Conservation (phyloP, 441 rosid species). For the Aquilaria agallochum region DNA sequence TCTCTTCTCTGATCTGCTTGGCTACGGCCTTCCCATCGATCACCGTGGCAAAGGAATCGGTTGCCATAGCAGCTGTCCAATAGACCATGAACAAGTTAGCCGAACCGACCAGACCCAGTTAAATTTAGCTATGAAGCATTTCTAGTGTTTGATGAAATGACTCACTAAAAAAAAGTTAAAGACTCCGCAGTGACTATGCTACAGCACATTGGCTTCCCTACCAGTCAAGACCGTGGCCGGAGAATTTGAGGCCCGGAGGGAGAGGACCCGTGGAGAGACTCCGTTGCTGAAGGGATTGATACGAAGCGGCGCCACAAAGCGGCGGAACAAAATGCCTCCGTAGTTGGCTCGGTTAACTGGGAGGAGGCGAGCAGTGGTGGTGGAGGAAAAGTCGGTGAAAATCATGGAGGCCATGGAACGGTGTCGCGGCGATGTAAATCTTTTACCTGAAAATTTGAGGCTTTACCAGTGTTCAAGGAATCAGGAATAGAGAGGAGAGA, state of each 20-base stretch:
- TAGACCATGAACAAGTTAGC: not conserved
- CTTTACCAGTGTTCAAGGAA: not conserved
- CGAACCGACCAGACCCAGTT: not conserved
- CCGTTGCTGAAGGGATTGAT: constrained; percentile 5
- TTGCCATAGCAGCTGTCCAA: constrained; percentile 31
- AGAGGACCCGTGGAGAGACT: constrained; percentile 22
- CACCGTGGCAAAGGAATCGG: constrained; percentile 42
- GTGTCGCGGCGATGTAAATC: constrained; percentile 14
- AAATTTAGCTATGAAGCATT: not conserved
- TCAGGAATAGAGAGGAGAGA: not conserved
- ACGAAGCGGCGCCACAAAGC: constrained; percentile 24
- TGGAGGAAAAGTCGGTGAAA: constrained; percentile 43
- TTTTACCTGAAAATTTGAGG: constrained; percentile 14
- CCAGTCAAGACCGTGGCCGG: constrained; percentile 29
- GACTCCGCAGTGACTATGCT: not conserved
- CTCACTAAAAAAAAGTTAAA: not conserved
- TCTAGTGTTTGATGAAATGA: constrained; percentile 29
- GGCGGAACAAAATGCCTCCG: constrained; percentile 24
- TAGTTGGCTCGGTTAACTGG: constrained; percentile 21
- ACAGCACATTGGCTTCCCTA: constrained; percentile 4
- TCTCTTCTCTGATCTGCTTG: constrained; percentile 64
- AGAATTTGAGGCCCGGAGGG: constrained; percentile 23
- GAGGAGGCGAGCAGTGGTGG: constrained; percentile 39
- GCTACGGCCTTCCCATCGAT: constrained; percentile 82
- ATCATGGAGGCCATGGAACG: constrained; percentile 41